A percentile compares a stretch with the other conserved stretches of the same genome.
phyloP scores from a whole-genome alignment of 139 green algal species.

The Astrephomene gubernaculifera region DNA sequence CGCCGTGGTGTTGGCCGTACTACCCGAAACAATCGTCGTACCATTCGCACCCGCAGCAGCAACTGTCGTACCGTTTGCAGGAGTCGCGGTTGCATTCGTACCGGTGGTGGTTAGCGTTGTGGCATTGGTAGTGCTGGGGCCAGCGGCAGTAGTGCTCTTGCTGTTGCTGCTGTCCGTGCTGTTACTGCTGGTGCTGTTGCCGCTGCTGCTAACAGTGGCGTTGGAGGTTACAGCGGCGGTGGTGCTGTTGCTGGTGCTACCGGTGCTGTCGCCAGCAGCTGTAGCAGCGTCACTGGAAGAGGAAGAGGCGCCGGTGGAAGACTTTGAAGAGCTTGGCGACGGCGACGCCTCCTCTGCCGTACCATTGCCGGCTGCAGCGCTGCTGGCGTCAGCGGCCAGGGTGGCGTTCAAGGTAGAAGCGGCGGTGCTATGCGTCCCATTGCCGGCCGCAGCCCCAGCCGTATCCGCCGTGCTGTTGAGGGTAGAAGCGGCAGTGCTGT shows the following conservation, averaged over 20 bases:
- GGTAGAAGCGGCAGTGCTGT: neutral
- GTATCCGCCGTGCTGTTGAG: neutral
- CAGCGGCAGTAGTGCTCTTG: neutral
- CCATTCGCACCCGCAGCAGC: too few relatives aligned
- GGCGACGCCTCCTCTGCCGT: too few relatives aligned
- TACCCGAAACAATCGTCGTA: too few relatives aligned
- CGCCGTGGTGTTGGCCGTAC: too few relatives aligned
- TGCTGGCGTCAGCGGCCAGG: neutral
- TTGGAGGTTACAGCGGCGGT: too few relatives aligned
- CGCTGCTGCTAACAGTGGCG: neutral
- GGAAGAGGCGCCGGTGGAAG: too few relatives aligned
- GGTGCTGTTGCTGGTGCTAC: neutral
- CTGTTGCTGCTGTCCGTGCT: neutral
- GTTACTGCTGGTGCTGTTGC: neutral
- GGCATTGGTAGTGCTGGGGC: neutral
- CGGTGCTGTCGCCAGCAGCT: neutral
- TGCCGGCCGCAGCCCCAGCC: too few relatives aligned
- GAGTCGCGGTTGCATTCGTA: too few relatives aligned
- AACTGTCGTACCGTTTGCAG: too few relatives aligned
- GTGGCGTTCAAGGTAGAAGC: neutral
- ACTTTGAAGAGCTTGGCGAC: too few relatives aligned
- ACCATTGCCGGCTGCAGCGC: neutral
- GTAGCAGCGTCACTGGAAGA: too few relatives aligned
- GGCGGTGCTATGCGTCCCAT: too few relatives aligned
- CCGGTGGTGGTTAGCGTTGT: neutral